Percentiles rank a stretch among this genome's conserved stretches.
phyloP scores from a whole-genome alignment of 495 filamentous ascomycete species.

The Ascobolus immersus region DNA sequence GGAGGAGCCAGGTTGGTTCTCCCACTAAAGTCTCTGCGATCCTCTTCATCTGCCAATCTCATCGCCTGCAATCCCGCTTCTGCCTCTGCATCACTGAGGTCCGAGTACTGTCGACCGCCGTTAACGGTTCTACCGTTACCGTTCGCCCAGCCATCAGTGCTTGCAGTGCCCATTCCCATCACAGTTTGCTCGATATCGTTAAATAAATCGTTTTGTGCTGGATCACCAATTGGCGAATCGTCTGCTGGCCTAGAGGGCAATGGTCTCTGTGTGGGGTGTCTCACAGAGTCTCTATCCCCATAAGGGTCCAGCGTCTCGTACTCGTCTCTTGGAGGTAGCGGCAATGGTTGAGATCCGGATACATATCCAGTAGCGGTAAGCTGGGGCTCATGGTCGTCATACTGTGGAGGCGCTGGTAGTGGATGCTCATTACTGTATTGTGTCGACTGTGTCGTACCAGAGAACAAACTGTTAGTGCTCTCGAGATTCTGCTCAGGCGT shows the following conservation, averaged over 20 bases:
- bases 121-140: constrained; percentile 20
- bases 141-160: too few relatives aligned
- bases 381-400: too few relatives aligned
- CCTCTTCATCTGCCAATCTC: constrained; percentile 41
- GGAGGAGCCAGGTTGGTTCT: constrained; percentile 12
- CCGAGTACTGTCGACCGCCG: constrained; percentile 13
- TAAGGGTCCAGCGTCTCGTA: too few relatives aligned
- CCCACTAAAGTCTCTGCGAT: constrained; percentile 8
- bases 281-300: constrained; percentile 22
- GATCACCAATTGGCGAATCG: too few relatives aligned
- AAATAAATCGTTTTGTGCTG: constrained; percentile 11
- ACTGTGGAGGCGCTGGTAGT: too few relatives aligned
- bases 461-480: too few relatives aligned
- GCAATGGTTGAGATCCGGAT: constrained; percentile 18
- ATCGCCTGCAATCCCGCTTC: constrained; percentile 64
- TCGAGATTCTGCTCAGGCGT: too few relatives aligned
- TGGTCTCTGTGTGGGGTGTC: constrained; percentile 34
- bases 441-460: too few relatives aligned
- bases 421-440: too few relatives aligned
- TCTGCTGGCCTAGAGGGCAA: constrained; percentile 28
- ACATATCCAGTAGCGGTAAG: too few relatives aligned
- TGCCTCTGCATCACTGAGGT: constrained; percentile 79
- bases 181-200: constrained; percentile 12
- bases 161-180: constrained; percentile 7
- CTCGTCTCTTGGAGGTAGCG: constrained; percentile 21